Percentiles rank a stretch among this genome's conserved stretches.
Conservation (phyloP, 1,139 yeast species). For the Saccharomyces hybrid region DNA sequence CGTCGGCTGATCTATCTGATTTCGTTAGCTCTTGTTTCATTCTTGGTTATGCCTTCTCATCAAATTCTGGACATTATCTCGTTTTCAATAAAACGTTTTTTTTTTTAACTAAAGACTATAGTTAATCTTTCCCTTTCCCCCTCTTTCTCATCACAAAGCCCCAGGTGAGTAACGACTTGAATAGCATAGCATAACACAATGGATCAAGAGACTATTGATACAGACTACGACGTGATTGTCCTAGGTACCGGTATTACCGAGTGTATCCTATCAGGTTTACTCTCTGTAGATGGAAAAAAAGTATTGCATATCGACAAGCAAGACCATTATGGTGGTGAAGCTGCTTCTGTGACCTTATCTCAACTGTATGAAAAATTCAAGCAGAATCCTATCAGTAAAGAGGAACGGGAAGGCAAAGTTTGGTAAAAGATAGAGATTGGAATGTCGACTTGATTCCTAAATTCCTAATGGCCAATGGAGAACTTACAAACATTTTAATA, state of each 20-base stretch:
- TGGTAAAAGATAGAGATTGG: constrained; percentile 96
- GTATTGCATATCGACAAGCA: constrained; percentile 94
- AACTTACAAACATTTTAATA: constrained; percentile 85
- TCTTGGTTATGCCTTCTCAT: not conserved
- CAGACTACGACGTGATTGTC: constrained; percentile 87
- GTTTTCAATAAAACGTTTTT: too few species aligned
- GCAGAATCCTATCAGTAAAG: constrained; percentile 66
- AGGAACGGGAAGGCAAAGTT: constrained; percentile 37
- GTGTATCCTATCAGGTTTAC: constrained; percentile 86
- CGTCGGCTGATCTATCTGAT: not conserved
- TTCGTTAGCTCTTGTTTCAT: not conserved
- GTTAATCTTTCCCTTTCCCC: not conserved
- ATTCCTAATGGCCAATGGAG: constrained; percentile 96
- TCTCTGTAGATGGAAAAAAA: constrained; percentile 94
- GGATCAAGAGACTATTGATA: constrained; percentile 58
- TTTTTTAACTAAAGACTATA: not conserved
- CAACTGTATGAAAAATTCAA: constrained; percentile 64
- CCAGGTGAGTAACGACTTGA: not conserved
- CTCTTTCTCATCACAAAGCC: not conserved
- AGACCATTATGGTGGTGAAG: constrained; percentile 85
- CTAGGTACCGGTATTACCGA: constrained; percentile 87
- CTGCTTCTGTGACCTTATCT: constrained; percentile 45
- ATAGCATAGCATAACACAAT: constrained; percentile 5
- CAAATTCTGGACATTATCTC: not conserved
- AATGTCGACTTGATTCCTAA: constrained; percentile 95